Evolutionary conservation across 192 early-diverging fungal genomes (phyloP).

Genomic region (Haplosporangium gracile): DNA sequence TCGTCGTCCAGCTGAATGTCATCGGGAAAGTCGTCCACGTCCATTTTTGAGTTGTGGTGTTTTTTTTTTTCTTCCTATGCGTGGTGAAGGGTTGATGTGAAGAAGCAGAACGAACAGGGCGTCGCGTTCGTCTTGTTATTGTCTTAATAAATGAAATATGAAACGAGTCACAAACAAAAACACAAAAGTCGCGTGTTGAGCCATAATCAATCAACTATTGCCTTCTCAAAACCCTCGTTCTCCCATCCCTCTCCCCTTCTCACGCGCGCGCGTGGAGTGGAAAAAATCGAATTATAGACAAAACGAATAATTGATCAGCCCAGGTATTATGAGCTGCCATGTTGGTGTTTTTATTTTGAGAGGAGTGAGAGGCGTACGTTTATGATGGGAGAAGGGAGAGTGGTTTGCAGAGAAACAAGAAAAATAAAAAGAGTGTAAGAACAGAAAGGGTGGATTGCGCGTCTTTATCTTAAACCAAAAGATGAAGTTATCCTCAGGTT

Average conservation of each 20-base stretch:
- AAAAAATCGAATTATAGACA: not conserved
- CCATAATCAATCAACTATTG: too few relatives aligned
- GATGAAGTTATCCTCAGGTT: not conserved
- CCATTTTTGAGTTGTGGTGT: conserved; percentile 30
- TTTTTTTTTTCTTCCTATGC: not conserved
- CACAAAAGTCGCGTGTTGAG: not conserved
- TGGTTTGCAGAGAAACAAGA: not conserved
- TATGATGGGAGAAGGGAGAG: not conserved
- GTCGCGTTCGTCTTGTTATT: not conserved
- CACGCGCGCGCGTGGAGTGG: not conserved
- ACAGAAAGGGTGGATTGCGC: not conserved
- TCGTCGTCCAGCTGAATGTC: conserved; percentile 38
- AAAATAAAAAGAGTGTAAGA: not conserved
- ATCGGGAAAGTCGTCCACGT: conserved; percentile 4
- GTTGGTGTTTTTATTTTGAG: conserved; percentile 29
- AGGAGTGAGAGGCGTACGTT: conserved; percentile 14
- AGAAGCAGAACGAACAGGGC: not conserved
- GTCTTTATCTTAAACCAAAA: not conserved
- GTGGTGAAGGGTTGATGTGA: not conserved
- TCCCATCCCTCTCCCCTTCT: not conserved
- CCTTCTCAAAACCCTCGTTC: not conserved
- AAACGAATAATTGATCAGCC: not conserved
- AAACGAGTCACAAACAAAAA: not conserved
- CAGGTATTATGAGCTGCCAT: not conserved
- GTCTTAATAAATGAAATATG: not conserved